These are phyloP conservation scores for Tripterygium wilfordii DNA, from an alignment of 177 flowering plant genomes.

Conservation along the genomic window DNA sequence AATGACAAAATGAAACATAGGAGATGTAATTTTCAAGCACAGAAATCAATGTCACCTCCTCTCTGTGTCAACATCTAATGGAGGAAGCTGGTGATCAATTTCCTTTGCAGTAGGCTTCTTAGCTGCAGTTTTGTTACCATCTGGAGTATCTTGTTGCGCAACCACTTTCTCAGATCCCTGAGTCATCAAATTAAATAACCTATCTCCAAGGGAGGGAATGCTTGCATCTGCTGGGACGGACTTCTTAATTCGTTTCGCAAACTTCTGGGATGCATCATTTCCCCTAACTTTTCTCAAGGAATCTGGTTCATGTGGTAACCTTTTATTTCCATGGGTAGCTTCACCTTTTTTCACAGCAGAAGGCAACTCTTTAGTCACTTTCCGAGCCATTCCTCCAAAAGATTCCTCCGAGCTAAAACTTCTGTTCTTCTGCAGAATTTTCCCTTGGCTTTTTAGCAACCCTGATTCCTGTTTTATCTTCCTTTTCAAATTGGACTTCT, in stretches of 20 bases:
- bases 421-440: constrained; percentile 24
- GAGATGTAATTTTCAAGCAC: too few species aligned
- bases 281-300: constrained; percentile 16
- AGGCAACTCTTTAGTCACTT: constrained; percentile 15
- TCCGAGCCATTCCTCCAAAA: constrained; percentile 13
- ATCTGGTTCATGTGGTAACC: constrained; percentile 3
- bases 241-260: constrained; percentile 13
- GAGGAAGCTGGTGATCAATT: constrained; percentile 11
- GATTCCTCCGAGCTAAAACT: constrained; percentile 16
- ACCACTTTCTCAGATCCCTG: constrained; percentile 14
- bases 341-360: constrained; percentile 10
- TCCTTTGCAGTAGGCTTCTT: constrained; percentile 13
- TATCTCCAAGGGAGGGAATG: constrained; percentile 20
- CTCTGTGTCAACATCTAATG: constrained; percentile 37
- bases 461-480: constrained; percentile 19
- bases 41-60: constrained; percentile 42
- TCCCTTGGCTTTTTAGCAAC: constrained; percentile 11
- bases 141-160: constrained; percentile 8
- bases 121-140: constrained; percentile 9
- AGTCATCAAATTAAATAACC: constrained; percentile 6
- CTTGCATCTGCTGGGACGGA: constrained; percentile 14
- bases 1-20: too few species aligned
- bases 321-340: constrained; percentile 10
- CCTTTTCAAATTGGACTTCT: constrained; percentile 8
- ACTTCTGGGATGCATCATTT: constrained; percentile 14